Evolutionary conservation across 1,284 basidiomycete species (phyloP).

Genomic region (Blastosporella zonata): DNA sequence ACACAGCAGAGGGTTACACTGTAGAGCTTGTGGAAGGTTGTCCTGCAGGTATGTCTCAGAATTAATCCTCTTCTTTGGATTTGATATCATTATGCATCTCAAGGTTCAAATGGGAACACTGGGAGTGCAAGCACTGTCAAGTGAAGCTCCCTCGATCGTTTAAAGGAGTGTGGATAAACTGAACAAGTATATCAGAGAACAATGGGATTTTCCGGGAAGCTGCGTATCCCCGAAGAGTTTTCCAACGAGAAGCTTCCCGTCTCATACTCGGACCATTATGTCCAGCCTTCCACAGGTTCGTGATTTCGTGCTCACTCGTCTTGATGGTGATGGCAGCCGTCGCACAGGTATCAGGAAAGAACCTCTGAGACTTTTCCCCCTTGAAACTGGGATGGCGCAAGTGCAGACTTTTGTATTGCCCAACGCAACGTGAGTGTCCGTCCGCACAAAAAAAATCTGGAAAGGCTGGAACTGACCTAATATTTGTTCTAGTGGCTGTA

Average conservation of each 20-base stretch:
- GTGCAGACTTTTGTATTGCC: conserved; percentile 48
- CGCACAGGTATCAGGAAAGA: conserved; percentile 31
- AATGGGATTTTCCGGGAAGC: conserved; percentile 24
- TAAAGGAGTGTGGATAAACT: background rate
- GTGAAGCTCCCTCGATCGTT: conserved; percentile 27
- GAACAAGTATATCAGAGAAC: conserved; percentile 7
- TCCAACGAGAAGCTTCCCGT: conserved; percentile 27
- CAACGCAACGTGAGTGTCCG: conserved; percentile 37
- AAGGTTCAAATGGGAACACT: conserved; percentile 70
- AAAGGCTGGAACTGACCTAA: background rate
- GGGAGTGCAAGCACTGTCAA: conserved; percentile 59
- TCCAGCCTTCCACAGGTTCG: conserved; percentile 28
- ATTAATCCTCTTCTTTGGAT: background rate
- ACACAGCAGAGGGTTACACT: conserved; percentile 70
- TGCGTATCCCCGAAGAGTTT: conserved; percentile 34
- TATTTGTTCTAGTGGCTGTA: conserved; percentile 46
- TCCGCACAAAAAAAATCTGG: too few relatives aligned
- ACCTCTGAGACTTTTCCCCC: conserved; percentile 24
- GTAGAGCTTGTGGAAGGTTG: conserved; percentile 60
- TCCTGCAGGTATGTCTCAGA: conserved; percentile 52
- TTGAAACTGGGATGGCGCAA: conserved; percentile 28
- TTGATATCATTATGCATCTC: background rate
- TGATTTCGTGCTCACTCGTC: background rate
- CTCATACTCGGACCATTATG: conserved; percentile 27
- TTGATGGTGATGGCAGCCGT: background rate